Conservation (phyloP, 345 rosid species). For the Raphanus raphanistrum region DNA sequence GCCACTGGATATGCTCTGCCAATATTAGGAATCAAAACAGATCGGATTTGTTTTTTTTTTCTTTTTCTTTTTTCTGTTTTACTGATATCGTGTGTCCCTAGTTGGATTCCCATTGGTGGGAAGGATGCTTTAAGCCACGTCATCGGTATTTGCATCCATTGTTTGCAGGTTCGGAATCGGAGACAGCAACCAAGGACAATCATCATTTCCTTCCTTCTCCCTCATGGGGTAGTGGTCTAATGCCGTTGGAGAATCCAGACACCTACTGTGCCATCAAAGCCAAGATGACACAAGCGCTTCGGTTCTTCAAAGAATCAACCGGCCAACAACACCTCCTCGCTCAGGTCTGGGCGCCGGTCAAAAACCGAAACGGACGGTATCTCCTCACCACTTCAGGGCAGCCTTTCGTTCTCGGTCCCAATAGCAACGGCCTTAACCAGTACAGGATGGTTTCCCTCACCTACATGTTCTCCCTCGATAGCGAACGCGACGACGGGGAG, state of each 20-base stretch:
- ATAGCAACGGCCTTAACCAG: conserved; percentile 70
- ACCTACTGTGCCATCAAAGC: conserved; percentile 64
- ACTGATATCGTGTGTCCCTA: background rate
- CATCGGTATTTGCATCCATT: background rate
- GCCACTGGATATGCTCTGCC: conserved; percentile 16
- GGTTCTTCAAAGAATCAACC: conserved; percentile 76
- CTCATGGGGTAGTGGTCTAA: conserved; percentile 35
- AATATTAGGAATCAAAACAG: conserved; percentile 22
- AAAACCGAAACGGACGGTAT: conserved; percentile 48
- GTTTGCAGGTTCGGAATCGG: conserved; percentile 47
- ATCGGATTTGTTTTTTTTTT: background rate
- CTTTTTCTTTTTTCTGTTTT: background rate
- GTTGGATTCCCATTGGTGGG: too few species aligned
- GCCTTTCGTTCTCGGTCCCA: conserved; percentile 82
- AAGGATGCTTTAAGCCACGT: too few species aligned
- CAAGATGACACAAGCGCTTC: conserved; percentile 83
- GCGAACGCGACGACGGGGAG: conserved; percentile 66
- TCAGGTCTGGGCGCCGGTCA: conserved; percentile 93
- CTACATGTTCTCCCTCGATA: conserved; percentile 76
- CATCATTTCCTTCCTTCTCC: conserved; percentile 52
- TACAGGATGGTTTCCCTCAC: conserved; percentile 82
- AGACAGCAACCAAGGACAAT: conserved; percentile 38
- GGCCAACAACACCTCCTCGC: conserved; percentile 88
- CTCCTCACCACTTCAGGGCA: conserved; percentile 87
- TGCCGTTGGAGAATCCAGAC: conserved; percentile 66